Evolutionary conservation across 202 grass and related monocot species (phyloP), one percentile per base, ranked within the genome.

Genomic region (Panicum hallii): DNA sequence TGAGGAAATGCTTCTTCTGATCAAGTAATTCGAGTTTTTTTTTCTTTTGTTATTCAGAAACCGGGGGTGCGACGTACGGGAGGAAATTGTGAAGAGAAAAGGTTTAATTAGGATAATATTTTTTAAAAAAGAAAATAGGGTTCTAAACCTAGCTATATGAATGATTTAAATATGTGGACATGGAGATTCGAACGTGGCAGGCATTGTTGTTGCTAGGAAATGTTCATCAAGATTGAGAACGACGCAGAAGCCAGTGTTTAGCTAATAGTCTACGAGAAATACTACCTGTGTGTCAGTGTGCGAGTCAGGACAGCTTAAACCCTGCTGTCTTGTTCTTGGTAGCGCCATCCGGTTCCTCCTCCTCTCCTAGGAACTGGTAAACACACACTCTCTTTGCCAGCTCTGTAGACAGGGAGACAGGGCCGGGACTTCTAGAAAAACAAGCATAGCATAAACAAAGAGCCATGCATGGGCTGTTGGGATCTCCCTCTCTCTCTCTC

Each of bases 291-390:
- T 38, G 36, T 38, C 36, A 38, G 36, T 40, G 15, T 22, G 19
- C 23, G n/a, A 58, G 23, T 23, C n/a, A 4, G 56, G 3, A 74
- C 58, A 80, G 56, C 56, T 65, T 64, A 74, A 80, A 63, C 76
- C 40, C 60, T 80, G 57, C 23, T 80, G 84, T 57, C 68, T 19
- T 86, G 57, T 49, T 67, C 48, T 86, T 80, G 77, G 84, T 47
- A 64, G 14, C 11, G 42, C 17, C 41, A 72, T 34, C 43, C 9
- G 30, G 52, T 40, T 19, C 47, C 47, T 49, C 47, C 47, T 49
- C 47, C 43, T 79, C 43, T 79, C 41, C 41, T 42, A 85, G 42
- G 83, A 50, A 13, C 34, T 26, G 32, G 36, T 67, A 80, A 45
- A 66, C 36, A 79, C 65, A 38, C n/a, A 16, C 34, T 74, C 28